Percentiles rank a stretch among this genome's conserved stretches.
These are phyloP conservation scores for Phtheirospermum japonicum DNA, from an alignment of 257 asterid species.

Conservation along the genomic window DNA sequence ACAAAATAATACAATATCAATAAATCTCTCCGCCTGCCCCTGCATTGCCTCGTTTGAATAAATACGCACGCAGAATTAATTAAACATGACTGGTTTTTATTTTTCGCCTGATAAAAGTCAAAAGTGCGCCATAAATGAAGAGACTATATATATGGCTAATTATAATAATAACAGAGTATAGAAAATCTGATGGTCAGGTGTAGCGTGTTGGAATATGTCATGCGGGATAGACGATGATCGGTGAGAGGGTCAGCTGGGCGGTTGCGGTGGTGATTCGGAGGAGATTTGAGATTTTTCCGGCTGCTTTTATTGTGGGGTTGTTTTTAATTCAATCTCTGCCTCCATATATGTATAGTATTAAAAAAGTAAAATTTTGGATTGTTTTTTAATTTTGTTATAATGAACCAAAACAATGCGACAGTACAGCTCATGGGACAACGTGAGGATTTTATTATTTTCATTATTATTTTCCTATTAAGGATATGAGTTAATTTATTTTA, in stretches of 20 bases:
- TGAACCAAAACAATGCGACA: too few species aligned
- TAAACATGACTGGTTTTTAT: background rate
- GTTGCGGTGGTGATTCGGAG: conserved; percentile 10
- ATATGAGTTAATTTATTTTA: too few species aligned
- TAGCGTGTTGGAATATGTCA: too few species aligned
- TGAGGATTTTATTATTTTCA: too few species aligned
- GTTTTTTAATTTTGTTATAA: too few species aligned
- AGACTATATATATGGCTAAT: background rate
- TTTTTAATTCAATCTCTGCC: background rate
- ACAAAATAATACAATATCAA: background rate
- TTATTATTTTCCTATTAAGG: too few species aligned
- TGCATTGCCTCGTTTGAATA: background rate
- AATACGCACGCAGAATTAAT: background rate
- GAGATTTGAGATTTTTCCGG: conserved; percentile 2
- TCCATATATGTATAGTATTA: too few species aligned
- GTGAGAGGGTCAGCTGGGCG: conserved; percentile 27
- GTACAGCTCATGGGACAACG: too few species aligned
- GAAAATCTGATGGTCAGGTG: too few species aligned
- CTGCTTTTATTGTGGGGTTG: background rate
- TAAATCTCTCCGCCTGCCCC: background rate
- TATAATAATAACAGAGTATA: too few species aligned
- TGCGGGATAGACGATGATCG: too few species aligned
- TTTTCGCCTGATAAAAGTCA: background rate
- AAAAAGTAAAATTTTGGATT: too few species aligned
- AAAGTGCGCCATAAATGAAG: background rate